A percentile compares a stretch with the other conserved stretches of the same genome.
phyloP scores from a whole-genome alignment of 2,329 filamentous ascomycete species.

The Verticillium albo-atrum region DNA sequence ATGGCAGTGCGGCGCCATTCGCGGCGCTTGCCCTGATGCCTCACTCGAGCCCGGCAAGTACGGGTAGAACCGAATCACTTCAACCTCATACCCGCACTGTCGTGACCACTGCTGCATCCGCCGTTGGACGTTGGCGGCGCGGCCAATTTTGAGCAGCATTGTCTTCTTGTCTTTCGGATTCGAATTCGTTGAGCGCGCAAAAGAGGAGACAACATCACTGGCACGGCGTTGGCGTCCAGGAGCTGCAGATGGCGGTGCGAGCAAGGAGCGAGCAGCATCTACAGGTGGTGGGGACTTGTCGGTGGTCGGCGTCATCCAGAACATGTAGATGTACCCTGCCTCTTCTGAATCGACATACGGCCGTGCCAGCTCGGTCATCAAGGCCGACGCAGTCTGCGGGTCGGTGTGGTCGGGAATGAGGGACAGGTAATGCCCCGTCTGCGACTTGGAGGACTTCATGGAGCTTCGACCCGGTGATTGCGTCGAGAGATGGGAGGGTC shows the following conservation, averaged over 20 bases:
- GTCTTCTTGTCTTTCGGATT: conserved; percentile 42
- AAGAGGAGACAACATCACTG: conserved; percentile 52
- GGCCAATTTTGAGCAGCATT: conserved; percentile 64
- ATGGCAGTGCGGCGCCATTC: conserved; percentile 80
- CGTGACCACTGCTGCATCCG: conserved; percentile 89
- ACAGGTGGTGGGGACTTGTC: conserved; percentile 48
- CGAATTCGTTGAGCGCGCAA: conserved; percentile 28
- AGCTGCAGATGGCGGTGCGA: conserved; percentile 41
- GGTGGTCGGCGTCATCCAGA: conserved; percentile 79
- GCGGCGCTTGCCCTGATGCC: conserved; percentile 34
- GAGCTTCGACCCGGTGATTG: conserved; percentile 24
- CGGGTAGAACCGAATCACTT: conserved; percentile 87
- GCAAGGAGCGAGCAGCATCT: conserved; percentile 56
- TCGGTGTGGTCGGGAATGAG: conserved; percentile 66
- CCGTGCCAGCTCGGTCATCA: conserved; percentile 74
- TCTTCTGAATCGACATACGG: conserved; percentile 64
- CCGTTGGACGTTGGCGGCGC: conserved; percentile 78
- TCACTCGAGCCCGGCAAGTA: conserved; percentile 51
- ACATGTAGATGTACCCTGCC: conserved; percentile 96
- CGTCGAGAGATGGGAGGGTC: conserved; percentile 12
- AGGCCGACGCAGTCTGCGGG: conserved; percentile 62
- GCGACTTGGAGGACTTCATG: conserved; percentile 23
- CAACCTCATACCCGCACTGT: conserved; percentile 87
- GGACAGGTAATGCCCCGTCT: conserved; percentile 48
- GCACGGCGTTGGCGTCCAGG: conserved; percentile 35